phyloP scores from a whole-genome alignment of 768 basidiomycete genomes.

The Pisolithus orientalis region DNA sequence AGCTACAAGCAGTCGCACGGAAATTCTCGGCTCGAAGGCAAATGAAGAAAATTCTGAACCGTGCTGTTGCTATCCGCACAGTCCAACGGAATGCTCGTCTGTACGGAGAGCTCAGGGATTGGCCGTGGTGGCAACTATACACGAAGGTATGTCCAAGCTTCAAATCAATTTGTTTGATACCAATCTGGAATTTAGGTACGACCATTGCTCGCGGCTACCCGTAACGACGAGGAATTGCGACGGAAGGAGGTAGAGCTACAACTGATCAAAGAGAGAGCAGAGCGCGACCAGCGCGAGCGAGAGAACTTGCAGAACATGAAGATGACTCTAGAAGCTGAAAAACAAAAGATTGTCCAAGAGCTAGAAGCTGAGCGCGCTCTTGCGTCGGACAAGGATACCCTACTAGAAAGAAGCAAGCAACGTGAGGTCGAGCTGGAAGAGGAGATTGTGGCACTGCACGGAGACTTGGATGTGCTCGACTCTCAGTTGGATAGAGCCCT shows the following conservation, averaged over 20 bases:
- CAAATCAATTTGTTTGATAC: slow-evolving; percentile 4
- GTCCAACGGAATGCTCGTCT: slow-evolving; percentile 93
- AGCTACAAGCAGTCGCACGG: slow-evolving; percentile 79
- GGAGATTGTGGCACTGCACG: slow-evolving; percentile 71
- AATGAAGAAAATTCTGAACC: slow-evolving; percentile 91
- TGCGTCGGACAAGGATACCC: slow-evolving; percentile 73
- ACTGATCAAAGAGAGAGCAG: slow-evolving; percentile 76
- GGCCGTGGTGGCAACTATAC: slow-evolving; percentile 99
- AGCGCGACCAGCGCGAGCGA: slow-evolving; percentile 78
- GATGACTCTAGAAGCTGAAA: slow-evolving; percentile 79
- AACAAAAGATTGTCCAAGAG: slow-evolving; percentile 72
- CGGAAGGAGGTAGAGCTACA: slow-evolving; percentile 81
- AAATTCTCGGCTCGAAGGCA: slow-evolving; percentile 85
- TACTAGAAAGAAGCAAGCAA: slow-evolving; percentile 78
- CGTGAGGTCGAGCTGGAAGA: slow-evolving; percentile 85
- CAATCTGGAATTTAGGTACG: slow-evolving; percentile 53
- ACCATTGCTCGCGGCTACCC: slow-evolving; percentile 86
- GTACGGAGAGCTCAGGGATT: slow-evolving; percentile 84
- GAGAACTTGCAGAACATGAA: slow-evolving; percentile 74
- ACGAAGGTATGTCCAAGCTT: slow-evolving; percentile 57
- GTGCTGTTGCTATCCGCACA: slow-evolving; percentile 83
- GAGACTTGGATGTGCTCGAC: slow-evolving; percentile 79
- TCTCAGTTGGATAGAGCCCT: slow-evolving; percentile 80
- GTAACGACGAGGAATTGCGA: slow-evolving; percentile 87
- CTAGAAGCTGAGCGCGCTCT: slow-evolving; percentile 79